These are phyloP conservation scores for Pterula multifida DNA, from an alignment of 1,284 basidiomycete species.

Conservation along the genomic window DNA sequence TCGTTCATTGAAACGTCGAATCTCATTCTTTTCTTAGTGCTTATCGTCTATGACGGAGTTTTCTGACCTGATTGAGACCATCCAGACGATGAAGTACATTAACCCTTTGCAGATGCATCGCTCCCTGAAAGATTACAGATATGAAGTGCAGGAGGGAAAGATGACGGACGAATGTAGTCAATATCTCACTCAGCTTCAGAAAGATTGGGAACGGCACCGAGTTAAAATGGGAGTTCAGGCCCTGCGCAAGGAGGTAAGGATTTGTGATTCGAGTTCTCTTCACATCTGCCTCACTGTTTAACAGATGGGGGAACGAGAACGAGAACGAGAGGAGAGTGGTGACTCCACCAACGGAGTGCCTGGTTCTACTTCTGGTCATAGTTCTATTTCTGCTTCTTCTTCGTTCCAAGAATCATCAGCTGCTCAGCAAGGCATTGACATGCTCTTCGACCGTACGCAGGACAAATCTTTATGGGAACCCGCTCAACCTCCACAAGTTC, in stretches of 20 bases:
- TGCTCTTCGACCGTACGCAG: constrained; percentile 59
- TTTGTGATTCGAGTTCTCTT: constrained; percentile 2
- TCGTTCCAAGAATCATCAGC: constrained; percentile 20
- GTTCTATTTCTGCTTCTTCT: constrained; percentile 22
- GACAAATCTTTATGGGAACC: constrained; percentile 68
- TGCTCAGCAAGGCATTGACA: constrained; percentile 55
- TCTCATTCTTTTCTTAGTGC: constrained; percentile 35
- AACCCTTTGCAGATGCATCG: constrained; percentile 95
- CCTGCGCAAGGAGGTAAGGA: constrained; percentile 59
- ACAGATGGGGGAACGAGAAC: constrained; percentile 55
- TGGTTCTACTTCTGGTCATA: constrained; percentile 12
- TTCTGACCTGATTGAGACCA: constrained; percentile 77
- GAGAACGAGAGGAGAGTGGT: constrained; percentile 35
- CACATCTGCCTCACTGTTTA: background rate
- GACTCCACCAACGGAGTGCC: constrained; percentile 18
- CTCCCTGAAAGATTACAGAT: constrained; percentile 89
- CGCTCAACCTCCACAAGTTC: constrained; percentile 60
- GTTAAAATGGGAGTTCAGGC: constrained; percentile 75
- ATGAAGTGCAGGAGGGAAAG: constrained; percentile 82
- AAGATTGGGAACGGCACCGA: constrained; percentile 89
- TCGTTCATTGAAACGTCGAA: constrained; percentile 1
- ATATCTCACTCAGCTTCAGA: constrained; percentile 88
- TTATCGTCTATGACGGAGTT: constrained; percentile 82
- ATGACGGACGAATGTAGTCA: constrained; percentile 94
- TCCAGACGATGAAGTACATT: constrained; percentile 76